Evolutionary conservation across 495 filamentous ascomycete species (phyloP), one percentile per base, ranked within the genome.

Genomic region (Cenococcum geophilum): DNA sequence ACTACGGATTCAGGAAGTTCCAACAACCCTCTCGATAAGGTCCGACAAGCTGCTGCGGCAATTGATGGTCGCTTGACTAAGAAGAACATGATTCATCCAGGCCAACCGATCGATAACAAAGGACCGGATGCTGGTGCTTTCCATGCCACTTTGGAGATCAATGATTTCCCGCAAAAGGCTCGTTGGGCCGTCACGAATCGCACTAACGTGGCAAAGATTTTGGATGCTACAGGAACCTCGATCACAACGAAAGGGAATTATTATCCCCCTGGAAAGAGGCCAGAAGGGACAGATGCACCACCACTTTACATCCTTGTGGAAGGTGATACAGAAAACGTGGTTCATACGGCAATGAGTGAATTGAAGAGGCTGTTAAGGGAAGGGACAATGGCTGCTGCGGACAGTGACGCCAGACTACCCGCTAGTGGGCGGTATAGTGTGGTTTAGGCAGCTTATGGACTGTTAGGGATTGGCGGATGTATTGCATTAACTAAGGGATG

Each of bases 161-260:
- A 99, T 72, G 93, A 97, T 75, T 97, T 97, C 74, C 95, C 93
- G 27, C 93, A 97, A 74, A 97, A 97, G 83, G 93, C 95, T 64
- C 84, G 93, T 58, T 99, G 93, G 93, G 92, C 91, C 21, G 93
- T 99, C 74, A 99, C 93, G 52, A 99, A 99, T 71, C 84, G 93
- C 47, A 99, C 95, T 5, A 99, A 99, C 68, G 93, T 99, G 59
- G 93, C 93, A 63, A 97, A 97, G 78, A 96, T 99, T 57, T 81
- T 99, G 55, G 93, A 99, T 71, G 82, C 89, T 5, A 96, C 91
- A 1, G 93, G 91, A 36, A 96, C 91, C 6, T 95, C 89, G 4
- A 99, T 99, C 73, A 99, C 93, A 0, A 97, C 90, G 48, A 99
- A 99, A 75, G 93, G 93, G 58, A 92, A 77, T 58, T 97, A 87